Conservation (phyloP, 352 stramenopile species). For the Pythium monospermum region DNA sequence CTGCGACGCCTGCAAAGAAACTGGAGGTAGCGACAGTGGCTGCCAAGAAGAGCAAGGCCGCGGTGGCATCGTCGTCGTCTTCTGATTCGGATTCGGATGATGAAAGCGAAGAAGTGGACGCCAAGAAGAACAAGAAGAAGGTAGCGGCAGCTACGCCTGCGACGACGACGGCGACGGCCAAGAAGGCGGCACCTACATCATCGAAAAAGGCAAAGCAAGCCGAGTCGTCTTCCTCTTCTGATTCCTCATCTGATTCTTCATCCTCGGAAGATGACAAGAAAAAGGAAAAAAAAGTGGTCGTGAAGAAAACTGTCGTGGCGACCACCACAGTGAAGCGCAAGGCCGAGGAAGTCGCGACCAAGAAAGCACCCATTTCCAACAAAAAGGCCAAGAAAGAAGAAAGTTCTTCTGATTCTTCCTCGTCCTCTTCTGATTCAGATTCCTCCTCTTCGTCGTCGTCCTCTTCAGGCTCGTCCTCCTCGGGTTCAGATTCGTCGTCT, state of each 20-base stretch:
- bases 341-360: slow-evolving; percentile 3
- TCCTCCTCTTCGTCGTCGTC: slow-evolving; percentile 34
- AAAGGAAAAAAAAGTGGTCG: slow-evolving; percentile 17
- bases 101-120: slow-evolving; percentile 25
- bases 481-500: slow-evolving; percentile 25
- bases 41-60: slow-evolving; percentile 15
- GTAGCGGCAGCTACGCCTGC: slow-evolving; percentile 10
- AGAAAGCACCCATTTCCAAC: slow-evolving; percentile 3
- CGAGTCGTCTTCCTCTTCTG: slow-evolving; percentile 16
- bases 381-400: slow-evolving; percentile 31
- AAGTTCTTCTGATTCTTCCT: slow-evolving; percentile 28
- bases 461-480: slow-evolving; percentile 50
- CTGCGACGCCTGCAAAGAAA: too few species aligned
- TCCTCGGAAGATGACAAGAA: slow-evolving; percentile 16
- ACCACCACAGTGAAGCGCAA: slow-evolving; percentile 27
- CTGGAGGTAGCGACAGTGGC: too few species aligned
- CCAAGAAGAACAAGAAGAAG: slow-evolving; percentile 7
- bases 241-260: slow-evolving; percentile 30
- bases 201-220: slow-evolving; percentile 22
- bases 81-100: slow-evolving; percentile 25
- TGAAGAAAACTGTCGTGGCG: too few species aligned
- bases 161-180: slow-evolving; percentile 2
- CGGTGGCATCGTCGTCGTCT: slow-evolving; percentile 15
- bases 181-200: slow-evolving; percentile 9
- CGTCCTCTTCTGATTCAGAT: slow-evolving; percentile 32